Percentiles rank a stretch among this genome's conserved stretches.
Evolutionary conservation across 2,329 filamentous ascomycete genomes (phyloP).

Genomic region (Bipolaris oryzae): DNA sequence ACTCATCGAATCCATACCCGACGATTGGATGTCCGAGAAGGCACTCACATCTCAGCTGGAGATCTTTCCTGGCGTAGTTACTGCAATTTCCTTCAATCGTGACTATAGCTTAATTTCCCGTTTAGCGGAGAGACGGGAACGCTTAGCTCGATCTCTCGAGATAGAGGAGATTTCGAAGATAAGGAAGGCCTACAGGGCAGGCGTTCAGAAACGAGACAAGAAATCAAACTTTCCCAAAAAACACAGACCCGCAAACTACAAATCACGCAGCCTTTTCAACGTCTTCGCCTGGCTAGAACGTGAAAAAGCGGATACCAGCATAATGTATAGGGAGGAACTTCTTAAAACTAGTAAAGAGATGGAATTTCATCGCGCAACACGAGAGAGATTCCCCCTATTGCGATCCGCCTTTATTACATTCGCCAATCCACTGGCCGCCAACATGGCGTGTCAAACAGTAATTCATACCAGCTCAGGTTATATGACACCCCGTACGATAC

Average conservation of each 20-base stretch:
- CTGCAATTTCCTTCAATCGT: constrained; percentile 13
- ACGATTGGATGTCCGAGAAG: constrained; percentile 13
- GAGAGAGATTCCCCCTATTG: constrained; percentile 1
- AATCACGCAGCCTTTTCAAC: not conserved
- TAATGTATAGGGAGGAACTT: constrained; percentile 10
- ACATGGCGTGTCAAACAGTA: constrained; percentile 15
- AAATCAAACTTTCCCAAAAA: not conserved
- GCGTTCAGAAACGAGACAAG: not conserved
- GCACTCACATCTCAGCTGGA: constrained; percentile 10
- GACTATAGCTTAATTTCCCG: constrained; percentile 12
- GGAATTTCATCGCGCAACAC: not conserved
- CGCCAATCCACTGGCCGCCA: constrained; percentile 3
- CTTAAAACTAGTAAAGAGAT: constrained; percentile 9
- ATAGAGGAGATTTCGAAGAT: constrained; percentile 7
- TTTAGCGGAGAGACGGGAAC: not conserved
- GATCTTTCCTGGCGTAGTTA: constrained; percentile 13
- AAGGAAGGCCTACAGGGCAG: constrained; percentile 1
- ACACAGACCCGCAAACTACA: not conserved
- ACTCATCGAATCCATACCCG: constrained; percentile 19
- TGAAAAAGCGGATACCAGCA: constrained; percentile 7
- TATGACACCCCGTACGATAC: constrained; percentile 12
- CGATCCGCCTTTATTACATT: constrained; percentile 18
- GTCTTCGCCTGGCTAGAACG: not conserved
- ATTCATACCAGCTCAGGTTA: constrained; percentile 14
- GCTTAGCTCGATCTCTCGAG: constrained; percentile 7